Evolutionary conservation across 345 rosid genomes (phyloP).

Genomic region (Brassica cretica): DNA sequence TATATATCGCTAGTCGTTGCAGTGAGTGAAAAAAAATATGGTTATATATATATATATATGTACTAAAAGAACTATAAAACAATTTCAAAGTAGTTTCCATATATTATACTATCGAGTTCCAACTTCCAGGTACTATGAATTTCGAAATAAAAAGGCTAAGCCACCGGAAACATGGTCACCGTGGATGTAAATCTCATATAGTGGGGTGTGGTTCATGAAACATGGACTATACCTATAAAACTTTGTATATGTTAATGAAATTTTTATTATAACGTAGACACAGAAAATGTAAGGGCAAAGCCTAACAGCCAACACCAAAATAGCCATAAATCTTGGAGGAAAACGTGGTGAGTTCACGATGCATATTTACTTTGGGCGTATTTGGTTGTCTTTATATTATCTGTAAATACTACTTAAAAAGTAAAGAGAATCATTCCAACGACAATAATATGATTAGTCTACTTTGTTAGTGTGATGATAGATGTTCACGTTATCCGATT

Average conservation of each 20-base stretch:
- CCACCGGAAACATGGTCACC: not conserved
- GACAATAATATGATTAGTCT: slow-evolving; percentile 34
- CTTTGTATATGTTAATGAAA: not conserved
- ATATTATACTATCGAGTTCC: not conserved
- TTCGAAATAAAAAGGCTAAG: not conserved
- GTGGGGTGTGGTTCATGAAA: not conserved
- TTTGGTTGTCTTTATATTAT: not conserved
- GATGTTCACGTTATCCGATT: slow-evolving; percentile 23
- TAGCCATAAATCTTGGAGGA: slow-evolving; percentile 33
- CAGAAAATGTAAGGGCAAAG: not conserved
- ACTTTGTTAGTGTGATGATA: slow-evolving; percentile 28
- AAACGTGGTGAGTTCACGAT: slow-evolving; percentile 28
- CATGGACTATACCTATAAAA: not conserved
- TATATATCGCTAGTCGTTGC: not conserved
- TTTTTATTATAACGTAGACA: not conserved
- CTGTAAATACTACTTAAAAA: slow-evolving; percentile 8
- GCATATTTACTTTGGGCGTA: slow-evolving; percentile 12
- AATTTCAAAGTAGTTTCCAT: not conserved
- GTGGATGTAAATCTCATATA: not conserved
- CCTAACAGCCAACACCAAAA: not conserved
- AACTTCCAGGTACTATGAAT: not conserved
- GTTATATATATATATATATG: not conserved
- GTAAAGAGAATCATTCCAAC: slow-evolving; percentile 33
- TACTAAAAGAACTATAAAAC: not conserved
- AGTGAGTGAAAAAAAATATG: not conserved